Evolutionary conservation across 306 rosid species (phyloP), one percentile per base, ranked within the genome.

Genomic region (Malus sieversii): DNA sequence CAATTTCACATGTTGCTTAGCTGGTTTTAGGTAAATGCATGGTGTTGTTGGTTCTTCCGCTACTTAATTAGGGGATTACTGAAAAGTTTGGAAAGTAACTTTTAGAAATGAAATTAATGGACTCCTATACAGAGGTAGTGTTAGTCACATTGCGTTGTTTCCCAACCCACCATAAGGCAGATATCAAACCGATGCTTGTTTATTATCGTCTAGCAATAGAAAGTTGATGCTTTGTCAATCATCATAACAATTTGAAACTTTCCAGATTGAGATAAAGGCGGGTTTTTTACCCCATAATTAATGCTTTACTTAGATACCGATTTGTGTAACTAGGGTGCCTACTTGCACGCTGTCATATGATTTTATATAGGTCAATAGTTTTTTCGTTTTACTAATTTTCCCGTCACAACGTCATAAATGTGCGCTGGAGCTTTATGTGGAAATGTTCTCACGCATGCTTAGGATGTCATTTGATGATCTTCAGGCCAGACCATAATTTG

Each of bases 401-500:
- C 52, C 51, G 10, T 66, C 18, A 18, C 55, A 25, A 77, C 30
- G 8, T 70, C 16, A 70, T 73, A 32, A 64, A 63, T 48, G 10
- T 45, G 63, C 10, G 27, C 63, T 72, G 52, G 68, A 32, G 71
- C 79, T 77, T 58, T 73, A 44, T 52, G 16, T 40, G 3, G 35
- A 68, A 68, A 74, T 72, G 46, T 74, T 32, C 57, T 64, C 66
- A 51, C 52, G 14, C 73, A 44, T 77, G 67, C 76, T 63, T 40
- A 68, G 68, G 71, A 55, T 75, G 66, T 35, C 64, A 60, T 55
- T 51, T 78, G 69, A 75, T 80, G 67, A 63, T 83, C 45, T 82
- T 77, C 96, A 95, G 99, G 97, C 97, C 97, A 63, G 99, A 95
- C 86, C 97, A 92, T 85, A 95, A 95, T 88, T 77, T 95, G 84